Percentiles rank a stretch among this genome's conserved stretches.
phyloP scores from a whole-genome alignment of 2,329 filamentous ascomycete species.

The Alternaria infectoria region DNA sequence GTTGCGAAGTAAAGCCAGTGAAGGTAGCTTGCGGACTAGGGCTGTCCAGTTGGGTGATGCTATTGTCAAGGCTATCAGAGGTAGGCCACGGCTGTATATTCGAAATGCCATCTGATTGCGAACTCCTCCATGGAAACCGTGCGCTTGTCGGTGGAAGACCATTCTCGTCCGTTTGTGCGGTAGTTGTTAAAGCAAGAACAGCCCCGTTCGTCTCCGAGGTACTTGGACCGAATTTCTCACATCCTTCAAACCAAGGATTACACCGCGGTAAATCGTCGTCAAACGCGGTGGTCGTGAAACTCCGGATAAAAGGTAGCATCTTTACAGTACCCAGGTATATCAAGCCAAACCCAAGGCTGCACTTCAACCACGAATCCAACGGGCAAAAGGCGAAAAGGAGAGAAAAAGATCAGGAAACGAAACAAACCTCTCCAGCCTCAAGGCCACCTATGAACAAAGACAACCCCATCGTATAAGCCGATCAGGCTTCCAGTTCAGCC shows the following conservation, averaged over 20 bases:
- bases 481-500: constrained; percentile 13
- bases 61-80: background rate
- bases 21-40: background rate
- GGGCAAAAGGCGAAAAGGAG: background rate
- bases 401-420: background rate
- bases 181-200: background rate
- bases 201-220: background rate
- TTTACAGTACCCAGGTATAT: background rate
- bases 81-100: too few species aligned
- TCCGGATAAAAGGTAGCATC: background rate
- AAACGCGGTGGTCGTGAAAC: background rate
- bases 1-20: background rate
- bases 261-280: background rate
- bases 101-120: background rate
- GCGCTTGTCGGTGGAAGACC: background rate
- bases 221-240: background rate
- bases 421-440: background rate
- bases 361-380: background rate
- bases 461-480: background rate
- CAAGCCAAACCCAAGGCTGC: background rate
- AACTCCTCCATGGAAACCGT: background rate
- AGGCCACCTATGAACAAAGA: constrained; percentile 4
- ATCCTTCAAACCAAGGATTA: background rate
- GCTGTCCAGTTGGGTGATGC: background rate
- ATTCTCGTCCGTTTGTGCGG: background rate